Base-by-base conservation (phyloP, 306 rosid genomes). In the Quercus cerris region DNA sequence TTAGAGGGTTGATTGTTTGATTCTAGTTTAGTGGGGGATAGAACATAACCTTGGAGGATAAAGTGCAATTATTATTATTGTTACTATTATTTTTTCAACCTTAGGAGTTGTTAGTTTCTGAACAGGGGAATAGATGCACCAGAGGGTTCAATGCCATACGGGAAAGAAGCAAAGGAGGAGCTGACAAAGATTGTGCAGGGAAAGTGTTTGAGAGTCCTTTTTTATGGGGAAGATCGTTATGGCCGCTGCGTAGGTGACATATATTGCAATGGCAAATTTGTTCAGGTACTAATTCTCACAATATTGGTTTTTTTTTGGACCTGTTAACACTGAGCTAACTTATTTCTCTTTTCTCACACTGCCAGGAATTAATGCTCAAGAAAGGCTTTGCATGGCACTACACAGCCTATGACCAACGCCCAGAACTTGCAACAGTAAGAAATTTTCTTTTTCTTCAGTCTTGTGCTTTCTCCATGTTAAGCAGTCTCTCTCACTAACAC, bases 101-200 rank as follows among this genome's bases (percentile, higher is more conserved):
- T 35, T 1, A 35, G 67, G 33, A 10, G 33, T 61, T 12, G 25
- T 20, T 4, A 27, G 33, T 23, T 59, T 27, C 25, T 59, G 67
- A 81, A 81, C 87, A 95, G 99, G 86, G 99, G 98, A 74, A 91
- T 95, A 67, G 98, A 95, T 84, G 93, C 99, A 12, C 99, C 99
- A 31, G 96, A 95, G 82, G 79, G 92, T 57, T 2, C 56, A 75
- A 95, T 95, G 99, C 94, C 98, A 10, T 95, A 85, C 3, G 98
- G 99, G 70, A 33, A 89, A 77, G 96, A 95, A 80, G 97, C 99
- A 22, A 93, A 85, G 84, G 71, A 15, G 18, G 99, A 89, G 75
- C 85, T 95, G 19, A 75, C 76, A 19, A 88, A 89, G 83, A 86
- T 91, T 71, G 81, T 93, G 64, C 86, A 88, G 71, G 93, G 96